These are phyloP conservation scores for Gracilaria domingensis DNA, from an alignment of 23 red algal species.

Conservation along the genomic window DNA sequence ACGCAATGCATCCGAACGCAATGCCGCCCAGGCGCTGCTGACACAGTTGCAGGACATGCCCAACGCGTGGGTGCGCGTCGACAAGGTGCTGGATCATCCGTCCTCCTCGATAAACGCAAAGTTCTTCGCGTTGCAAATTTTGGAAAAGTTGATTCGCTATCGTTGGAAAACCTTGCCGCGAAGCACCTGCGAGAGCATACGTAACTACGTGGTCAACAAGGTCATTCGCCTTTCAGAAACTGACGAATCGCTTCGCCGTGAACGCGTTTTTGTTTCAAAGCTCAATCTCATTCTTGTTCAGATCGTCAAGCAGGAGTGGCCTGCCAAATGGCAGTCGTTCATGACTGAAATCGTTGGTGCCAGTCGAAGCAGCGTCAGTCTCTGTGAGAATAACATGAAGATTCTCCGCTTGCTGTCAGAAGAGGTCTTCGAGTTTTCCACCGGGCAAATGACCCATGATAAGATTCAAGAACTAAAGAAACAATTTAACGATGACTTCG, in stretches of 20 bases:
- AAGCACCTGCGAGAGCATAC: conserved; percentile 84
- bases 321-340: conserved; percentile 87
- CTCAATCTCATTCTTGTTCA: conserved; percentile 97
- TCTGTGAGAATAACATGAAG: conserved; percentile 99
- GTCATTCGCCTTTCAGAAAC: conserved; percentile 84
- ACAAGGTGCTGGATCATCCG: conserved; percentile 90
- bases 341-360: conserved; percentile 92
- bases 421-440: conserved; percentile 98
- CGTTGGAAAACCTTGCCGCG: conserved; percentile 96
- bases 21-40: conserved; percentile 82
- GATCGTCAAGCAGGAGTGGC: conserved; percentile 98
- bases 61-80: conserved; percentile 90
- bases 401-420: conserved; percentile 94
- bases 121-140: conserved; percentile 95
- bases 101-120: conserved; percentile 72
- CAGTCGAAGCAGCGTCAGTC: conserved; percentile 71
- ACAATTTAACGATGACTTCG: conserved; percentile 97
- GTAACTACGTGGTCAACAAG: conserved; percentile 93
- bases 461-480: conserved; percentile 89
- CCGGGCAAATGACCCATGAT: conserved; percentile 96
- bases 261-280: conserved; percentile 92
- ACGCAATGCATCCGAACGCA: conserved; percentile 73
- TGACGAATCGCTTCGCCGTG: conserved; percentile 72
- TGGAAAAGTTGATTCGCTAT: conserved; percentile 92
- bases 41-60: conserved; percentile 86